Evolutionary conservation across 2,329 filamentous ascomycete genomes (phyloP).

Genomic region (Fusarium sp.): DNA sequence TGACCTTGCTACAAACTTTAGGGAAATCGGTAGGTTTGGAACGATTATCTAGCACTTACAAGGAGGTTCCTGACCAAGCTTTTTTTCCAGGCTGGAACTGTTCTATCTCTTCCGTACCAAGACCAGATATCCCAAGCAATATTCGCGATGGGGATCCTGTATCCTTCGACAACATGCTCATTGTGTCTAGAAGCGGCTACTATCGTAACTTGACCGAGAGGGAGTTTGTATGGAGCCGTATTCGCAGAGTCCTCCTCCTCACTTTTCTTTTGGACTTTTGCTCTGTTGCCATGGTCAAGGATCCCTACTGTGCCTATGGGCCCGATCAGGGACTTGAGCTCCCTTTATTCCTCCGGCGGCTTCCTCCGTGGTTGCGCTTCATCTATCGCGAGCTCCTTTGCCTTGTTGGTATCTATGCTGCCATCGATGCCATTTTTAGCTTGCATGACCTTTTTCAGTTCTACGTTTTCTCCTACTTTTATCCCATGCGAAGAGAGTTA

Average conservation of each 20-base stretch:
- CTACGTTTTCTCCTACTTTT: constrained; percentile 58
- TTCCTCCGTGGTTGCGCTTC: constrained; percentile 58
- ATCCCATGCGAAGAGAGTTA: constrained; percentile 61
- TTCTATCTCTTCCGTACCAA: constrained; percentile 61
- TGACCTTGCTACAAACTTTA: constrained; percentile 65
- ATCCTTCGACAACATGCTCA: constrained; percentile 54
- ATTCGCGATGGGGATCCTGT: constrained; percentile 50
- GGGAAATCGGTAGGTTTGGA: constrained; percentile 59
- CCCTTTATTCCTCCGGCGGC: constrained; percentile 54
- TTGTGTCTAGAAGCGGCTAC: constrained; percentile 58
- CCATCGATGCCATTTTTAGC: constrained; percentile 69
- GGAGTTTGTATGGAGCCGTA: constrained; percentile 56
- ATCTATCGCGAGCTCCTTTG: constrained; percentile 67
- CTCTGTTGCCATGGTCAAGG: constrained; percentile 75
- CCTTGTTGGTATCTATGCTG: constrained; percentile 65
- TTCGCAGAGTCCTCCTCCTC: constrained; percentile 59
- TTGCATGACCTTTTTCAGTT: constrained; percentile 68
- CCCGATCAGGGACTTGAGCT: constrained; percentile 49
- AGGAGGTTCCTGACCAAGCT: not conserved
- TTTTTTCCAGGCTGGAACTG: constrained; percentile 63
- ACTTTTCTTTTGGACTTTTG: constrained; percentile 77
- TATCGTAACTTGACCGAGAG: constrained; percentile 53
- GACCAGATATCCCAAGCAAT: constrained; percentile 52
- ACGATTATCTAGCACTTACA: not conserved
- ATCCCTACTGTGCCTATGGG: constrained; percentile 78